phyloP scores from a whole-genome alignment of 2,329 filamentous ascomycete species.

The Fusarium sp. region DNA sequence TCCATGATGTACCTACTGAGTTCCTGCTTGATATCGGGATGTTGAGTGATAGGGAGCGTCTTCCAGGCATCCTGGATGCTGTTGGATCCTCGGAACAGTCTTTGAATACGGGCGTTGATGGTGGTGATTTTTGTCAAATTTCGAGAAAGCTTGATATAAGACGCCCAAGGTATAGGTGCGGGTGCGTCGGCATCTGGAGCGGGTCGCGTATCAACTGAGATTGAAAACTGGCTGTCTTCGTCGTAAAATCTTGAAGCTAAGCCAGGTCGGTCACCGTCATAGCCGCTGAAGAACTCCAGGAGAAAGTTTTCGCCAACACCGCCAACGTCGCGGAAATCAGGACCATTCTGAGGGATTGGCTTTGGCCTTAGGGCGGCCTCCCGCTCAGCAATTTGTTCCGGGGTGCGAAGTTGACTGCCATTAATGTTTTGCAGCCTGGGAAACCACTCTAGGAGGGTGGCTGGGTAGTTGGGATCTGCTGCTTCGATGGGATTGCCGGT shows the following conservation, averaged over 20 bases:
- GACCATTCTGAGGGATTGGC: constrained; percentile 68
- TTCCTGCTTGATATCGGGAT: constrained; percentile 74
- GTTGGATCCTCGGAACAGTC: constrained; percentile 70
- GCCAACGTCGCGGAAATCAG: constrained; percentile 78
- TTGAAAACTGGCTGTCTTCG: constrained; percentile 75
- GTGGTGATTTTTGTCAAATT: constrained; percentile 78
- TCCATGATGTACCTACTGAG: constrained; percentile 83
- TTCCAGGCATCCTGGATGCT: constrained; percentile 75
- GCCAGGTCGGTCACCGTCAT: constrained; percentile 73
- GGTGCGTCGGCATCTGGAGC: constrained; percentile 58
- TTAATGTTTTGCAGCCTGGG: constrained; percentile 83
- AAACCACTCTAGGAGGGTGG: constrained; percentile 81
- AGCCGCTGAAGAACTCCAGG: constrained; percentile 75
- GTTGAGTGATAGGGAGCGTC: constrained; percentile 74
- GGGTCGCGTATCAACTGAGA: constrained; percentile 72
- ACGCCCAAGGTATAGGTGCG: constrained; percentile 69
- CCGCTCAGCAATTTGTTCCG: constrained; percentile 71
- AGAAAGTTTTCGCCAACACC: constrained; percentile 81
- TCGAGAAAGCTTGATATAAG: constrained; percentile 80
- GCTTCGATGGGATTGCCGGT: constrained; percentile 77
- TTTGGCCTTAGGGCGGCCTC: constrained; percentile 60
- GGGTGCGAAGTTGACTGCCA: constrained; percentile 74
- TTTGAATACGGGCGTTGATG: constrained; percentile 66
- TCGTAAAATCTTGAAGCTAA: constrained; percentile 78
- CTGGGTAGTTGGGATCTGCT: constrained; percentile 66